Conservation (phyloP, 139 green algal species). For the Coelastrella sp. region DNA sequence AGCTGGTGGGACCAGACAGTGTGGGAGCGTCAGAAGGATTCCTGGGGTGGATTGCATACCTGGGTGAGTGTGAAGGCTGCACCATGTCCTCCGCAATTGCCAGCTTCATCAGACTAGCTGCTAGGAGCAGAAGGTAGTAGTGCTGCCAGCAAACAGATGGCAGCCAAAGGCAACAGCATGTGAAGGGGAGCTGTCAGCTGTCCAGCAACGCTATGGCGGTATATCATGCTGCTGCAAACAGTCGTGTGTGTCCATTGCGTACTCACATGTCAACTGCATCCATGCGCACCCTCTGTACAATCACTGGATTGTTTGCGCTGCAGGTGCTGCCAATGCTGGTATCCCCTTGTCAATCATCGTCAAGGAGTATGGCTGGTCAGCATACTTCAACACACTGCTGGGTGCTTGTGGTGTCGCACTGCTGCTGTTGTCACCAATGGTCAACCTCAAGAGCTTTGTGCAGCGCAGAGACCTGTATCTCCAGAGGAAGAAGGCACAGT, state of each 20-base stretch:
- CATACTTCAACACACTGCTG: conserved; percentile 91
- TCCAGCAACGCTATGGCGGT: too few relatives aligned
- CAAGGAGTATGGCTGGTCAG: conserved; percentile 90
- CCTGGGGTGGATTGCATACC: conserved; percentile 93
- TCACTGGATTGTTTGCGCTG: conserved; percentile 23
- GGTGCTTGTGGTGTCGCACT: conserved; percentile 83
- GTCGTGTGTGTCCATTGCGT: too few relatives aligned
- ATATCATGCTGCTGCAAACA: too few relatives aligned
- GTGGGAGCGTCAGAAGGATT: conserved; percentile 96
- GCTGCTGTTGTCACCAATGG: conserved; percentile 92
- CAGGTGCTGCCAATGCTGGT: conserved; percentile 82
- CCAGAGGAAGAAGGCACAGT: conserved; percentile 23
- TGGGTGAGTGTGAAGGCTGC: conserved; percentile 52
- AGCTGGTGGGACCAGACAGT: conserved; percentile 89
- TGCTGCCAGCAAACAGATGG: too few relatives aligned
- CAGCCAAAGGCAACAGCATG: too few relatives aligned
- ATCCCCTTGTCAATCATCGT: conserved; percentile 97
- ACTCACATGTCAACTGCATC: neutral
- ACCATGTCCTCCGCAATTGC: neutral
- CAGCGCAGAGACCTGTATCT: conserved; percentile 69
- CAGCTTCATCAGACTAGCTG: neutral
- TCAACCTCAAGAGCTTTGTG: conserved; percentile 86
- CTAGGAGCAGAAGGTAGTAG: too few relatives aligned
- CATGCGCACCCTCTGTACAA: neutral
- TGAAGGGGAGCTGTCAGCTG: too few relatives aligned